Conservation (phyloP, 176 grass and related monocot genomes). For the Lolium multiflorum region DNA sequence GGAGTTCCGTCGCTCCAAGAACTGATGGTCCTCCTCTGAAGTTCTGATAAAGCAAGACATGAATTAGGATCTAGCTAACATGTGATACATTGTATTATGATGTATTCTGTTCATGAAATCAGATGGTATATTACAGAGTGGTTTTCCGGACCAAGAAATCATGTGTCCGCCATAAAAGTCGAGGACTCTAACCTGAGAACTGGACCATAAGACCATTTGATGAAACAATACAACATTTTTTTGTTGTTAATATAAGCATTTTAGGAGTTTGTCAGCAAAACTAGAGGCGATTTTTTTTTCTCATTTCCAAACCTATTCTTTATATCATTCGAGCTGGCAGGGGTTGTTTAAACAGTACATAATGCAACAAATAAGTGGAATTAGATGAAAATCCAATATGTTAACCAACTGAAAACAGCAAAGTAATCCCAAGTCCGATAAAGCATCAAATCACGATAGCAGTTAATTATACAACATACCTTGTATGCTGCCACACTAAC, state of each 20-base stretch:
- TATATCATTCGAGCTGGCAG: not conserved
- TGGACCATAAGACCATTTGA: not conserved
- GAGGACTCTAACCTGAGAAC: not conserved
- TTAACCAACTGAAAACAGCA: not conserved
- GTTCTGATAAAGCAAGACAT: not conserved
- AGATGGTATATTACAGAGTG: not conserved
- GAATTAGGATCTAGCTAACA: not conserved
- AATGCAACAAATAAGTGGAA: not conserved
- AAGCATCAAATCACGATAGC: not conserved
- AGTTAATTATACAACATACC: not conserved
- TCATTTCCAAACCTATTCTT: not conserved
- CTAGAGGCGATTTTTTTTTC: not conserved
- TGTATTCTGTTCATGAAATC: not conserved
- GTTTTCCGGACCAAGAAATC: not conserved
- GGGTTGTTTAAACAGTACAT: not conserved
- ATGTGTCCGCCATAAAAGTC: not conserved
- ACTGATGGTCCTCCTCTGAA: not conserved
- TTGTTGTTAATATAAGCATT: not conserved
- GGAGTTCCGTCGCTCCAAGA: not conserved
- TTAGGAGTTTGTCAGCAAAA: not conserved
- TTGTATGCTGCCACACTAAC: not conserved
- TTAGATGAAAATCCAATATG: not conserved
- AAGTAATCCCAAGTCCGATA: not conserved
- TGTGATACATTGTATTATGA: not conserved
- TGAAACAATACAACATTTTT: not conserved